Evolutionary conservation across 2,329 filamentous ascomycete species (phyloP).

Genomic region (Diaporthe caulivora): DNA sequence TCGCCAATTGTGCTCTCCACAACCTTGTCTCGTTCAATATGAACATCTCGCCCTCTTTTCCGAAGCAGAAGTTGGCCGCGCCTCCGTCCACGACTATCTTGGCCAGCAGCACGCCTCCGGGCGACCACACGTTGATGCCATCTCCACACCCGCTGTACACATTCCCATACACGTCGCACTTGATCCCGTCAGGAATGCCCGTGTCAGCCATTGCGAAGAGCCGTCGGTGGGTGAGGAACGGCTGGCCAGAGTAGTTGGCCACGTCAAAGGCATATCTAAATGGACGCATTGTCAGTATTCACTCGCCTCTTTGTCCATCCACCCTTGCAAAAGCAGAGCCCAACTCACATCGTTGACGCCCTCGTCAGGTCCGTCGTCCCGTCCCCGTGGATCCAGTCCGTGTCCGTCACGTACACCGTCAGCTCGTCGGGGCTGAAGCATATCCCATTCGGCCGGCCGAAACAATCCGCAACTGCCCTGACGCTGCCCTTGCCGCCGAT

Average conservation of each 20-base stretch:
- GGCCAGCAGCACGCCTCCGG: constrained; percentile 59
- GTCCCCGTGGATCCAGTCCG: constrained; percentile 50
- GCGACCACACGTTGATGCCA: constrained; percentile 62
- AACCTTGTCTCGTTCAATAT: constrained; percentile 61
- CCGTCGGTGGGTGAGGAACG: constrained; percentile 60
- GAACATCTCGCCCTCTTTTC: constrained; percentile 56
- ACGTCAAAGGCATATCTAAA: constrained; percentile 53
- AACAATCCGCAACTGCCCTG: constrained; percentile 60
- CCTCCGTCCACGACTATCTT: constrained; percentile 57
- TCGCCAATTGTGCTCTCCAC: constrained; percentile 53
- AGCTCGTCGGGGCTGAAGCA: constrained; percentile 60
- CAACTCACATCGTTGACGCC: constrained; percentile 46
- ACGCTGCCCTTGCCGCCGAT: constrained; percentile 44
- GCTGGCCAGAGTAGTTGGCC: constrained; percentile 43
- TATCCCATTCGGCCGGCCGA: constrained; percentile 60
- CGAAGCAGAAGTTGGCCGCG: constrained; percentile 62
- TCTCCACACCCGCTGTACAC: constrained; percentile 63
- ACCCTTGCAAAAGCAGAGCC: accelerated
- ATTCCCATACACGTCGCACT: constrained; percentile 60
- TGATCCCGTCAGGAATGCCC: constrained; percentile 62
- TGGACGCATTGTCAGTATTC: background rate
- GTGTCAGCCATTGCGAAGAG: constrained; percentile 63
- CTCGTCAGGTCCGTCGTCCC: constrained; percentile 46
- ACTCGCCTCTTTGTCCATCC: no score
- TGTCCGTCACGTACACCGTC: constrained; percentile 60